A percentile compares a stretch with the other conserved stretches of the same genome.
Conservation (phyloP, 495 filamentous ascomycete species). For the Penicillium atrosanguineum region DNA sequence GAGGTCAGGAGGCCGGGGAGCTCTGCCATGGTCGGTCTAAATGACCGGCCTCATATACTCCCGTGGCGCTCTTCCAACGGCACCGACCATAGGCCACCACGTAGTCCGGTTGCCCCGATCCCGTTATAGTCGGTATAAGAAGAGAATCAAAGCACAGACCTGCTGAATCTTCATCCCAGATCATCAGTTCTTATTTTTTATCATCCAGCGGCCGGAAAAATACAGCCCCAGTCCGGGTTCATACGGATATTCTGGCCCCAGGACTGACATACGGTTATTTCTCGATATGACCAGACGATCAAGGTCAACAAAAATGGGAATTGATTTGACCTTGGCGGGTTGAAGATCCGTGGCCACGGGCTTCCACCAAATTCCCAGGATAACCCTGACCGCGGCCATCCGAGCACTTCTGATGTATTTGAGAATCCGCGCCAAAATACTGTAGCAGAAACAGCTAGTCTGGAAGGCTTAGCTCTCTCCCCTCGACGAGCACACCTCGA, state of each 20-base stretch:
- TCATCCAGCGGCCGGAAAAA: neutral
- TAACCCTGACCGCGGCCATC: neutral
- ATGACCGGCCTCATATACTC: slow-evolving; percentile 53
- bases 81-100: slow-evolving; percentile 43
- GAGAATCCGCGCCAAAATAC: slow-evolving; percentile 57
- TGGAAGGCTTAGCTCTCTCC: slow-evolving; percentile 44
- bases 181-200: slow-evolving; percentile 45
- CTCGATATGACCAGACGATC: slow-evolving; percentile 3
- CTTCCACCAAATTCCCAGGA: neutral
- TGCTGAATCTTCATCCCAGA: slow-evolving; percentile 51
- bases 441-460: slow-evolving; percentile 53
- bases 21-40: slow-evolving; percentile 55
- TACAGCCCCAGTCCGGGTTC: slow-evolving; percentile 1
- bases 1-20: slow-evolving; percentile 17
- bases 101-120: slow-evolving; percentile 59
- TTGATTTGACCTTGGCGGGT: neutral
- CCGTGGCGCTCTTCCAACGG: slow-evolving; percentile 52
- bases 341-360: slow-evolving; percentile 1
- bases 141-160: slow-evolving; percentile 52
- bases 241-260: neutral
- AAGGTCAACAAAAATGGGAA: slow-evolving; percentile 1
- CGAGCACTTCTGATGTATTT: slow-evolving; percentile 30
- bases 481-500: slow-evolving; percentile 29
- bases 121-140: slow-evolving; percentile 55
- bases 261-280: neutral